These are phyloP conservation scores for Flaveria brownii DNA, from an alignment of 129 eudicot genomes.

Conservation along the genomic window DNA sequence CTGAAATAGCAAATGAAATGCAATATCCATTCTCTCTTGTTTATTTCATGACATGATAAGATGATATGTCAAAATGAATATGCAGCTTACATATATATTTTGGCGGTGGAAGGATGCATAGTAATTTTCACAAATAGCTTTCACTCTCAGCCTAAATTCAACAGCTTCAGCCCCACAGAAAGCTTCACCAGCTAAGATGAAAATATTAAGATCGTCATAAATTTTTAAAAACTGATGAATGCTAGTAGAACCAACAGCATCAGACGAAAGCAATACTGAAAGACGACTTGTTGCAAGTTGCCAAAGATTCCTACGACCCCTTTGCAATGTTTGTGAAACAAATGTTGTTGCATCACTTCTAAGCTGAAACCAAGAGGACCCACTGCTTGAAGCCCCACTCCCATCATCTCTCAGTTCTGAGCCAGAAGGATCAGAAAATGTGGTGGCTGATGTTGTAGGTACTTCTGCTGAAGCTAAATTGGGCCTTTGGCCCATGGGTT, in stretches of 20 bases:
- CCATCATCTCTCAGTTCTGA: slow-evolving; percentile 64
- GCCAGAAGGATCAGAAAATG: slow-evolving; percentile 35
- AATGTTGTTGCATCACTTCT: slow-evolving; percentile 72
- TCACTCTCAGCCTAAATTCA: slow-evolving; percentile 82
- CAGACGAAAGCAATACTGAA: slow-evolving; percentile 84
- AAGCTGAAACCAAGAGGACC: slow-evolving; percentile 88
- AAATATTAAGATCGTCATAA: slow-evolving; percentile 78
- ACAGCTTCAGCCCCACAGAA: slow-evolving; percentile 81
- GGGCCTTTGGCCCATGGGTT: slow-evolving; percentile 35
- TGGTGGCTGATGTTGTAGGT: slow-evolving; percentile 30
- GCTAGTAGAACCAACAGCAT: slow-evolving; percentile 82
- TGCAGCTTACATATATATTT: slow-evolving; percentile 73
- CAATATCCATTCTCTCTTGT: slow-evolving; percentile 5
- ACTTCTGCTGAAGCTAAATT: slow-evolving; percentile 37
- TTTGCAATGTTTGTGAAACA: slow-evolving; percentile 76
- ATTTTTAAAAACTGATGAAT: slow-evolving; percentile 85
- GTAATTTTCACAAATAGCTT: slow-evolving; percentile 74
- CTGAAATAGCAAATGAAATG: slow-evolving; percentile 9
- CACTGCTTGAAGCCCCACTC: slow-evolving; percentile 83
- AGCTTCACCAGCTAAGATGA: slow-evolving; percentile 89
- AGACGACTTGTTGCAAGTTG: slow-evolving; percentile 89
- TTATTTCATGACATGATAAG: slow-evolving; percentile 10
- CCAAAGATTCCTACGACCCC: slow-evolving; percentile 92
- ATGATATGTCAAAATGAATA: background rate
- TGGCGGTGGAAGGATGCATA: slow-evolving; percentile 82